These are phyloP conservation scores for Botrytis pseudocinerea DNA, from an alignment of 2,329 filamentous ascomycete genomes.

Conservation along the genomic window DNA sequence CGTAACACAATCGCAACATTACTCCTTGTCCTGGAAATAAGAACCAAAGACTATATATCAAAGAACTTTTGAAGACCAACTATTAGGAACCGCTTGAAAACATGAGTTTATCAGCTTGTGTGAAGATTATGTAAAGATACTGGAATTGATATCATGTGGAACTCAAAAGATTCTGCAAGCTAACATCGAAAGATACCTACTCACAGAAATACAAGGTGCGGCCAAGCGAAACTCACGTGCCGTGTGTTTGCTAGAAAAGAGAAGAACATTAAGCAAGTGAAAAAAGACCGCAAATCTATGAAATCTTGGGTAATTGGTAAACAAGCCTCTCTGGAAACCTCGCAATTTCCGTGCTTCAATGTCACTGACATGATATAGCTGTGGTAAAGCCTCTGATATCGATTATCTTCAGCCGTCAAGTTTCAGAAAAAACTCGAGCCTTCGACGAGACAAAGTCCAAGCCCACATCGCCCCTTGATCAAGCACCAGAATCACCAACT, in stretches of 20 bases:
- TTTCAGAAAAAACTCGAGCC: neutral
- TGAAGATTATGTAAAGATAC: neutral
- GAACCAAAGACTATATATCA: neutral
- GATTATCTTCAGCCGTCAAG: neutral
- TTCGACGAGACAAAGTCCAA: neutral
- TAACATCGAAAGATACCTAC: neutral
- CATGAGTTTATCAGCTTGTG: no score
- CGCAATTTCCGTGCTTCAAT: neutral
- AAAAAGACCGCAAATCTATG: neutral
- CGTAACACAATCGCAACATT: neutral
- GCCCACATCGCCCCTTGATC: no score
- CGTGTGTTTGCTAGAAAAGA: neutral
- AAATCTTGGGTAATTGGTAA: neutral
- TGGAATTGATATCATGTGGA: neutral
- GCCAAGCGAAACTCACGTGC: neutral
- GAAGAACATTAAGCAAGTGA: neutral
- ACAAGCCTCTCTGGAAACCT: neutral
- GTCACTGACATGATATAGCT: neutral
- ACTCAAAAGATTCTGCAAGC: neutral
- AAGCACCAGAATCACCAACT: neutral
- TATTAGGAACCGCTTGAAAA: neutral
- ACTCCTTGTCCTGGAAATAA: neutral
- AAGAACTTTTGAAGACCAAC: neutral
- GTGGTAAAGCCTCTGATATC: neutral
- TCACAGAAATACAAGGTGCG: neutral